phyloP scores from a whole-genome alignment of 2,329 filamentous ascomycete genomes.

The Fusarium verticillioides region DNA sequence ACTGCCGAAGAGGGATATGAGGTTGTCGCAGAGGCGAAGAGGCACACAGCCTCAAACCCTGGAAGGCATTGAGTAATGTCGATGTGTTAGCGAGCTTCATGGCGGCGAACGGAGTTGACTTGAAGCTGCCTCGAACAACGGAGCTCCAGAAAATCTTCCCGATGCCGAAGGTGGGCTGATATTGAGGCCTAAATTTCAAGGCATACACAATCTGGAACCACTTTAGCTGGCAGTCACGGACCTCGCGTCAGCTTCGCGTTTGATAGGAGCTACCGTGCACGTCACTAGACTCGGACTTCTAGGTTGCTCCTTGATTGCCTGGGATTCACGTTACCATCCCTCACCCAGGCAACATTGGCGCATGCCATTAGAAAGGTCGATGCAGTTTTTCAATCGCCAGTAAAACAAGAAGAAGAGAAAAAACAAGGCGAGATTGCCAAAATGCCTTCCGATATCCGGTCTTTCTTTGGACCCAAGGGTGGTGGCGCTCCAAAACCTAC shows the following conservation, averaged over 20 bases:
- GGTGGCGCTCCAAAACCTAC: constrained; percentile 63
- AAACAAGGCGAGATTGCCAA: constrained; percentile 1
- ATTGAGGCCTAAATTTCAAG: constrained; percentile 10
- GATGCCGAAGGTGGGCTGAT: constrained; percentile 11
- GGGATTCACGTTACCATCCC: constrained; percentile 30
- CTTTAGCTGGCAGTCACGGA: constrained; percentile 53
- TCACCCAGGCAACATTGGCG: constrained; percentile 37
- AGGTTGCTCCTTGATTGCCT: constrained; percentile 44
- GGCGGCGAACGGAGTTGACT: constrained; percentile 44
- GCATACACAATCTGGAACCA: constrained; percentile 27
- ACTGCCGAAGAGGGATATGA: constrained; percentile 47
- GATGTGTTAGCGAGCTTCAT: constrained; percentile 61
- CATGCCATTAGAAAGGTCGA: constrained; percentile 38
- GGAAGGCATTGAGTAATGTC: constrained; percentile 62
- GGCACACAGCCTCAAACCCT: constrained; percentile 59
- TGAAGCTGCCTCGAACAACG: constrained; percentile 40
- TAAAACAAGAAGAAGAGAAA: neutral
- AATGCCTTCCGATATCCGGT: constrained; percentile 88
- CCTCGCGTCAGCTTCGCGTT: constrained; percentile 60
- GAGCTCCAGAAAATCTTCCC: constrained; percentile 51
- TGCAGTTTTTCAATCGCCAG: constrained; percentile 1
- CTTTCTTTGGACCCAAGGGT: constrained; percentile 86
- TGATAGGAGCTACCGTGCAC: constrained; percentile 46
- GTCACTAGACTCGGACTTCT: constrained; percentile 47
- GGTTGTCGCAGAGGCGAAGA: constrained; percentile 54